Percentiles rank a stretch among this genome's conserved stretches.
Conservation (phyloP, 2,329 filamentous ascomycete genomes). For the Dothideomycetes sp. region DNA sequence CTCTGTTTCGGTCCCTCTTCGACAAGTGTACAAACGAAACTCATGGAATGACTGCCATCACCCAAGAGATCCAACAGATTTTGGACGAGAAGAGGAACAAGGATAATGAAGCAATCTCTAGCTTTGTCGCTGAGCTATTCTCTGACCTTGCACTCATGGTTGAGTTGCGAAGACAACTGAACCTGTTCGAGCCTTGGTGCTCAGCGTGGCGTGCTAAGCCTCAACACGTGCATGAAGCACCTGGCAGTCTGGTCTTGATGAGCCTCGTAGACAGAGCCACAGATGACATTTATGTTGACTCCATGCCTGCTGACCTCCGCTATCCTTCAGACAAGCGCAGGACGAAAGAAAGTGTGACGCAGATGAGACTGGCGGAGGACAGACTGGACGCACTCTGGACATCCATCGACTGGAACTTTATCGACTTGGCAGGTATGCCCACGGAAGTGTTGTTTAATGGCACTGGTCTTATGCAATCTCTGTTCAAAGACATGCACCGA, state of each 20-base stretch:
- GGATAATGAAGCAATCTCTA: constrained; percentile 19
- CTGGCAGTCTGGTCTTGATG: neutral
- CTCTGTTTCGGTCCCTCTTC: constrained; percentile 9
- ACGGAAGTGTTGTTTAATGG: too few species aligned
- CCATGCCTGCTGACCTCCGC: constrained; percentile 31
- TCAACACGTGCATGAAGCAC: constrained; percentile 5
- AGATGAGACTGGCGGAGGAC: constrained; percentile 39
- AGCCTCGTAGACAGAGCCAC: neutral
- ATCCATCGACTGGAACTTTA: constrained; percentile 14
- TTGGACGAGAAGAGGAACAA: constrained; percentile 21
- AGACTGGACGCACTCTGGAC: constrained; percentile 43
- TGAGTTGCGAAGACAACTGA: constrained; percentile 17
- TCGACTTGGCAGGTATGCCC: too few species aligned
- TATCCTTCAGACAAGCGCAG: constrained; percentile 42
- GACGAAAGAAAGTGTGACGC: constrained; percentile 37
- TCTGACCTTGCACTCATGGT: constrained; percentile 22
- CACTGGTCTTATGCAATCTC: too few species aligned
- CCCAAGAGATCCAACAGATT: constrained; percentile 23
- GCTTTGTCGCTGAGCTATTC: constrained; percentile 20
- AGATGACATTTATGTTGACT: constrained; percentile 12
- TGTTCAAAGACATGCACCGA: constrained; percentile 8
- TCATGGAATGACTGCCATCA: constrained; percentile 18
- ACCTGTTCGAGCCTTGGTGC: constrained; percentile 16
- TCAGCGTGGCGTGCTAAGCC: constrained; percentile 7
- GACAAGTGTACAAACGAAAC: constrained; percentile 14